Conservation (phyloP, 2,329 filamentous ascomycete genomes). For the Diaporthe sp. region DNA sequence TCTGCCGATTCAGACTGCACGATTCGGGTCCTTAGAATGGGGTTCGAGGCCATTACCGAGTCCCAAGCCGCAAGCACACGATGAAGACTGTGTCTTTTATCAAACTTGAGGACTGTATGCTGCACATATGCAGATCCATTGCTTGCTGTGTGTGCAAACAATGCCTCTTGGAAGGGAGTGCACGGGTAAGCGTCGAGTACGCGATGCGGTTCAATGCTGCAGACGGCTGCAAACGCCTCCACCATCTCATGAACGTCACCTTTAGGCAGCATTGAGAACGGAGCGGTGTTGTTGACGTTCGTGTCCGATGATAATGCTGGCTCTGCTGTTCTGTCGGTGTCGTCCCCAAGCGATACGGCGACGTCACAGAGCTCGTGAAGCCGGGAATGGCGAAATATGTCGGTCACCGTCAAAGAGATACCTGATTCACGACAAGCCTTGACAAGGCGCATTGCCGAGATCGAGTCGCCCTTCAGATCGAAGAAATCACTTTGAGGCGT, state of each 20-base stretch:
- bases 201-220: background rate
- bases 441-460: slow-evolving; percentile 40
- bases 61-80: slow-evolving; percentile 56
- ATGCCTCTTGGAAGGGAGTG: slow-evolving; percentile 63
- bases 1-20: slow-evolving; percentile 55
- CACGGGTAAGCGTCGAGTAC: slow-evolving; percentile 61
- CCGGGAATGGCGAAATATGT: background rate
- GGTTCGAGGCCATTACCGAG: slow-evolving; percentile 47
- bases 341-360: background rate
- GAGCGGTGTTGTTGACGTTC: no score
- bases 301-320: no score
- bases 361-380: background rate
- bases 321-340: no score
- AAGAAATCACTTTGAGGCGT: slow-evolving; percentile 40
- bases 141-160: slow-evolving; percentile 64
- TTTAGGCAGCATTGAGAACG: no score
- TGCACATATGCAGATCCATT: slow-evolving; percentile 63
- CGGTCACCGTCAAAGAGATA: background rate
- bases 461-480: slow-evolving; percentile 43
- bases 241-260: no score
- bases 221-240: background rate
- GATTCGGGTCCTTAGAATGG: slow-evolving; percentile 61
- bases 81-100: slow-evolving; percentile 47
- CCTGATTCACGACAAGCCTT: background rate
- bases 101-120: slow-evolving; percentile 57